Base-by-base conservation (phyloP, 352 stramenopile genomes). In the Globisporangium nodosum region DNA sequence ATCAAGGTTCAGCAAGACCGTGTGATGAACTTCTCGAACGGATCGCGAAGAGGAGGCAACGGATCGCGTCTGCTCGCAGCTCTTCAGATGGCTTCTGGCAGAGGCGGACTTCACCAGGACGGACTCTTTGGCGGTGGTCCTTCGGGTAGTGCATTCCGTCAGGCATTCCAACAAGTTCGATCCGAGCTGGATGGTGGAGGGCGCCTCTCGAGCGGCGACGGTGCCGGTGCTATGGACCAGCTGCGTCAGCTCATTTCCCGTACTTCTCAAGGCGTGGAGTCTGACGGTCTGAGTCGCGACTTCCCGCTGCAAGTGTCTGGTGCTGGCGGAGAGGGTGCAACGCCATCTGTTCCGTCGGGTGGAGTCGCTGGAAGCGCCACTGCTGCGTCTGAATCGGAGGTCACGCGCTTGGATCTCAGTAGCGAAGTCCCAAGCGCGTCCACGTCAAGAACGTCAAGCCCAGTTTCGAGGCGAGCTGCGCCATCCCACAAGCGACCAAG, bases 1-100 rank as follows among this genome's bases (percentile, higher is more conserved):
- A 63, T 92, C 35, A 88, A 79, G 48, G 82, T 89, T 2, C 67
- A 82, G 20, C 79, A 92, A 66, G 70, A 78, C 59, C 61, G 69
- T 43, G 53, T 88, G n/a, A 49, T 82, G 21, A 89, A 88, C 56
- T 74, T 94, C 37, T 64, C 63, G 15, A 70, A 58, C 49, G 65
- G 65, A 3, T 49, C 65, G 20, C 64, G 74, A 49, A 67, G 53
- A 54, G 63, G 70, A 39, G 56, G 64, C 5, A 64, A 68, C 0
- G 61, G 74, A 16, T 90, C 81, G 52, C 70, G 82, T 0, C 51
- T 92, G 12, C 60, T 92, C 15, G 79, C 81, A 5, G 81, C 79
- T 18, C 61, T 92, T 0, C 75, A 88, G 40, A 78, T 69, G 61
- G 58, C 70, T 13, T 61, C 63, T 27, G 61, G 64, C 9, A 60